Percentiles rank a stretch among this genome's conserved stretches.
Evolutionary conservation across 306 rosid species (phyloP).

Genomic region (Fragaria ananassa): DNA sequence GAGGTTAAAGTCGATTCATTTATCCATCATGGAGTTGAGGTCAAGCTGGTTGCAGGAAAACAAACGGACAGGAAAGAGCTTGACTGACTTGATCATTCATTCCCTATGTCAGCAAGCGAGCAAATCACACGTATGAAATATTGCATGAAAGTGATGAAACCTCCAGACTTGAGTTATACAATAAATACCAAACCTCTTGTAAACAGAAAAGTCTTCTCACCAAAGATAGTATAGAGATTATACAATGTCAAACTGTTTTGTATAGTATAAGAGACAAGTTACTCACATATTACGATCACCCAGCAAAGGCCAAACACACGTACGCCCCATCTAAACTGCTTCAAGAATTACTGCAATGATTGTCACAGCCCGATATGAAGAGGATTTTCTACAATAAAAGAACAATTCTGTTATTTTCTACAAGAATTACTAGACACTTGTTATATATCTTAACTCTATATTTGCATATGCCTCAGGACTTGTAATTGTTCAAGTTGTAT

Average conservation of each 20-base stretch:
- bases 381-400: background rate
- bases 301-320: background rate
- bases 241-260: background rate
- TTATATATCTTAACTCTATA: background rate
- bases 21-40: background rate
- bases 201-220: background rate
- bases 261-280: background rate
- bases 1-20: background rate
- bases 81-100: too few species aligned
- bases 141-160: background rate
- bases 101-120: too few species aligned
- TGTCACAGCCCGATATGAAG: background rate
- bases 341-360: background rate
- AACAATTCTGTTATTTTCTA: background rate
- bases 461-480: background rate
- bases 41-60: background rate
- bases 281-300: background rate
- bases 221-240: background rate
- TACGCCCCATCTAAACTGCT: background rate
- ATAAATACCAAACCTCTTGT: background rate
- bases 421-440: background rate
- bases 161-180: background rate
- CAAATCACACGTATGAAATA: background rate
- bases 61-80: background rate
- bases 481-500: background rate